These are phyloP conservation scores for Colletotrichum tamarilloi DNA, from an alignment of 2,329 filamentous ascomycete species.

Conservation along the genomic window DNA sequence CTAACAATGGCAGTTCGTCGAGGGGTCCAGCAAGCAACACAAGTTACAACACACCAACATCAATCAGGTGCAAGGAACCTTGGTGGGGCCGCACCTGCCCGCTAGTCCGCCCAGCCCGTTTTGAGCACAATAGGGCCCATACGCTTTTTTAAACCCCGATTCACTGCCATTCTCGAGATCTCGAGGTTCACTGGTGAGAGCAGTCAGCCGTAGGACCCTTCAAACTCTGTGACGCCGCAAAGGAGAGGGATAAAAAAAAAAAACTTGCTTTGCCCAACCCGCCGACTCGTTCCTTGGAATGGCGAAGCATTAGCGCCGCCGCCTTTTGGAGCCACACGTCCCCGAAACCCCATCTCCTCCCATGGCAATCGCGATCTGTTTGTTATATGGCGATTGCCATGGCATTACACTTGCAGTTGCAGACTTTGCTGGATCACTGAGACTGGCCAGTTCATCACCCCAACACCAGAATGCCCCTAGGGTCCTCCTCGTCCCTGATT, in stretches of 20 bases:
- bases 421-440: not conserved
- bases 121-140: not conserved
- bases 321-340: not conserved
- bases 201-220: slow-evolving; percentile 24
- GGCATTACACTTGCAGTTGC: not conserved
- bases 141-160: slow-evolving; percentile 9
- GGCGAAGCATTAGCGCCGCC: slow-evolving; percentile 10
- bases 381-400: not conserved
- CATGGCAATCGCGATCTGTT: not conserved
- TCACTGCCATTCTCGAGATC: slow-evolving; percentile 32
- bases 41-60: not conserved
- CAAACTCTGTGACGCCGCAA: slow-evolving; percentile 15
- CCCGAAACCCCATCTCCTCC: not conserved
- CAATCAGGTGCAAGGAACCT: not conserved
- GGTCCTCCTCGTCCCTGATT: not conserved
- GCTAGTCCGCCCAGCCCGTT: slow-evolving; percentile 5
- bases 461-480: too few relatives aligned
- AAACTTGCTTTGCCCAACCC: slow-evolving; percentile 5
- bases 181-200: slow-evolving; percentile 11
- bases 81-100: not conserved
- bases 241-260: not conserved
- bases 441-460: not conserved
- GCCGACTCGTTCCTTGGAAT: slow-evolving; percentile 18
- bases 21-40: not conserved
- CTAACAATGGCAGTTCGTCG: not conserved